Base-by-base conservation (phyloP, 345 rosid genomes). In the Populus davidiana region DNA sequence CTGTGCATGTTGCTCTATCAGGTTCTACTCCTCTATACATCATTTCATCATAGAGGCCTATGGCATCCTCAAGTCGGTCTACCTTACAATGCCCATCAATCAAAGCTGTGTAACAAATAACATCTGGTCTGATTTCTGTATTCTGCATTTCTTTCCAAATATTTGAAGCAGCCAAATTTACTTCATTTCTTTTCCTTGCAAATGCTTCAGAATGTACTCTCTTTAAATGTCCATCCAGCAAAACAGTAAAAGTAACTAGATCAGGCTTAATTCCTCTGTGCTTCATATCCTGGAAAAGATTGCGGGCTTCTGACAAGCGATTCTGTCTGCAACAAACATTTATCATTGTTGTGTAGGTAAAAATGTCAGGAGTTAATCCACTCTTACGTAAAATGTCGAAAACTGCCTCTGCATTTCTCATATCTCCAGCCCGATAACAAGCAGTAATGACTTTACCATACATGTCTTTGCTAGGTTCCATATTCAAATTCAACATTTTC, bases 291-390 rank as follows among this genome's bases (percentile, higher is more conserved):
- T 59, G 63, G 44, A 91, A 87, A 81, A 41, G 85, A 84, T 62
- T 31, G 71, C 18, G 47, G 18, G 89, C 92, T 78, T 86, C 85
- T 47, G 18, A 80, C 75, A 88, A 75, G 81, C 76, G 49, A 67
- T 87, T 85, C 21, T 68, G 36, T 78, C 80, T 88, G 71, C 92
- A 93, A 78, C 89, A 92, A 21, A 90, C 83, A 67, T 82, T 71
- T 70, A 91, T 91, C 96, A 94, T 90, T 31, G 81, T 86, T 1
- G 91, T 92, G 85, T 88, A 92, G 8, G 86, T 84, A 79, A 81
- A 62, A 49, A 90, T 54, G 84, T 89, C 86, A 29, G 90, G 94
- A 68, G 70, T 76, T 70, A 77, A 66, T 66, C 91, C 91, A 44
- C 79, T 82, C 33, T 31, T 52, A 68, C 77, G 69, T 71, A 85